These are phyloP conservation scores for Globomyces pollinis-pini DNA, from an alignment of 192 early-diverging fungal genomes.

Conservation along the genomic window DNA sequence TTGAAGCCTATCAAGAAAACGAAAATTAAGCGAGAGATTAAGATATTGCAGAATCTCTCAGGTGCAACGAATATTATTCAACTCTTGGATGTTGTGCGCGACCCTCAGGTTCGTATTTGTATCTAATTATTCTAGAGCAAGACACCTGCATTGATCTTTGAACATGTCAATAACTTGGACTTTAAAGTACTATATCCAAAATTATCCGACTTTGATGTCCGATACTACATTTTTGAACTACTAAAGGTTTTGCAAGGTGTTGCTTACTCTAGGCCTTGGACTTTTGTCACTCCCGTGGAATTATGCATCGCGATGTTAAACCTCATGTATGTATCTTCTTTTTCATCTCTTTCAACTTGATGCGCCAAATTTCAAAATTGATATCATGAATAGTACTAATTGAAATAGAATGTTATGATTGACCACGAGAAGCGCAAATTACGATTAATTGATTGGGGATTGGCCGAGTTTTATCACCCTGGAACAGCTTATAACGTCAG, in stretches of 20 bases:
- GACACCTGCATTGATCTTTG: conserved; percentile 93
- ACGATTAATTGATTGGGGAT: conserved; percentile 96
- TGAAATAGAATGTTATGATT: conserved; percentile 88
- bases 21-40: conserved; percentile 99
- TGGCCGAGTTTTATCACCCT: conserved; percentile 99
- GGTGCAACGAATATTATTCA: conserved; percentile 90
- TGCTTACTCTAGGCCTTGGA: too few species aligned
- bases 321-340: conserved; percentile 68
- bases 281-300: conserved; percentile 95
- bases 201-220: conserved; percentile 89
- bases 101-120: too few species aligned
- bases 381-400: too few species aligned
- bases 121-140: conserved; percentile 40
- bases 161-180: conserved; percentile 95
- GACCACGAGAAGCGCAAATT: conserved; percentile 92
- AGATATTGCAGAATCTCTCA: conserved; percentile 93
- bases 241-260: too few species aligned
- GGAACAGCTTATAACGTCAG: conserved; percentile 96
- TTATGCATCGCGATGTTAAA: conserved; percentile 99
- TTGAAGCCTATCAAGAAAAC: conserved; percentile 99
- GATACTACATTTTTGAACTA: conserved; percentile 95
- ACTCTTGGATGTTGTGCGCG: conserved; percentile 88
- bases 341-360: too few species aligned
- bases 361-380: too few species aligned
- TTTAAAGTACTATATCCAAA: conserved; percentile 96